phyloP scores from a whole-genome alignment of 208 protist species.

The Crithidia bombi region DNA sequence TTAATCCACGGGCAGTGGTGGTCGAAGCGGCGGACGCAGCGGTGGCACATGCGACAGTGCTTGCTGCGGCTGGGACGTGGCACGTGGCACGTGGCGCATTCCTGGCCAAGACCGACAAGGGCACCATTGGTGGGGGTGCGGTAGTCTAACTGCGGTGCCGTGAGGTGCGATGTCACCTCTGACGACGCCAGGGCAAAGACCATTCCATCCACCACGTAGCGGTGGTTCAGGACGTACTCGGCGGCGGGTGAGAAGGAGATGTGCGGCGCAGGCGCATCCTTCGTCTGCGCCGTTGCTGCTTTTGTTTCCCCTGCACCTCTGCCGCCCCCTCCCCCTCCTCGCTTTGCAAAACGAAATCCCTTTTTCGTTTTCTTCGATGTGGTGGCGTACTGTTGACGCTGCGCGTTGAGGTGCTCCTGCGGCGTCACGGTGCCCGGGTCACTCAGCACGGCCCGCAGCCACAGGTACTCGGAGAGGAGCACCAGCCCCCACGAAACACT shows the following conservation, averaged over 20 bases:
- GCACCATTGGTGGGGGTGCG: conserved; percentile 2
- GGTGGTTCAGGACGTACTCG: conserved; percentile 67
- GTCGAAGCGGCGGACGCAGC: conserved; percentile 95
- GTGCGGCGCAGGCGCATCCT: background rate
- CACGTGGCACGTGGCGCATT: conserved; percentile 76
- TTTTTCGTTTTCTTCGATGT: conserved; percentile 2
- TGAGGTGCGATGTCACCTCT: conserved; percentile 19
- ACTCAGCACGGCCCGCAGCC: conserved; percentile 63
- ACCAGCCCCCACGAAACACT: conserved; percentile 64
- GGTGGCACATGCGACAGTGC: conserved; percentile 93
- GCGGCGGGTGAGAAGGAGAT: conserved; percentile 44
- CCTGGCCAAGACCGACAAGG: conserved; percentile 37
- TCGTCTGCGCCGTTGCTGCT: background rate
- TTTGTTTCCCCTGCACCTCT: background rate
- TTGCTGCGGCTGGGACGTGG: conserved; percentile 92
- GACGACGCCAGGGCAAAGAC: conserved; percentile 50
- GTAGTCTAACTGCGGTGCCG: conserved; percentile 17
- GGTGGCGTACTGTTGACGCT: conserved; percentile 22
- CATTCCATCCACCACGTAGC: conserved; percentile 83
- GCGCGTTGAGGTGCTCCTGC: conserved; percentile 35
- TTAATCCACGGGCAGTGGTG: conserved; percentile 98
- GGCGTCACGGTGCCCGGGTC: conserved; percentile 89
- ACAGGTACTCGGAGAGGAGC: conserved; percentile 64
- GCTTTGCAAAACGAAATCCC: background rate
- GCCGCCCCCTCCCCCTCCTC: background rate